phyloP scores from a whole-genome alignment of 306 rosid species.

The Echinosophora koreensis region DNA sequence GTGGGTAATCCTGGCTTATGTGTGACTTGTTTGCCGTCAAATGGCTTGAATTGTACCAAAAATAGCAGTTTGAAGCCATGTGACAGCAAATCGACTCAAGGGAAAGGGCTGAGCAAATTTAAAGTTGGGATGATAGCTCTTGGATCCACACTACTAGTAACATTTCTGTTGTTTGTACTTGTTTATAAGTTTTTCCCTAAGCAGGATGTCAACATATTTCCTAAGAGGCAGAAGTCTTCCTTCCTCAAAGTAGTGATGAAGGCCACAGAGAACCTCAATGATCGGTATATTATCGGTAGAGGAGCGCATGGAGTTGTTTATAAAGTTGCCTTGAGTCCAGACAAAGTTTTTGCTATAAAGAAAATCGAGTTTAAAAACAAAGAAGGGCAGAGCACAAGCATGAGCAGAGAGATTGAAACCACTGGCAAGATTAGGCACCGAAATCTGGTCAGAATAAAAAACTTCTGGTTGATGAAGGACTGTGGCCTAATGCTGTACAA shows the following conservation, averaged over 20 bases:
- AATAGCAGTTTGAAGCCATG: constrained; percentile 49
- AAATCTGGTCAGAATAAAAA: constrained; percentile 58
- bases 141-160: constrained; percentile 45
- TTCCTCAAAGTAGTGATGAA: constrained; percentile 52
- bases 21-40: constrained; percentile 42
- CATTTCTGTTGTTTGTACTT: constrained; percentile 45
- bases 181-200: constrained; percentile 26
- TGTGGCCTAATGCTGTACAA: constrained; percentile 57
- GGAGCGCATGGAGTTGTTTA: constrained; percentile 75
- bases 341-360: constrained; percentile 57
- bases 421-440: constrained; percentile 59
- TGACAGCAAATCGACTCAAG: constrained; percentile 36
- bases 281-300: constrained; percentile 55
- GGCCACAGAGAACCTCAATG: constrained; percentile 57
- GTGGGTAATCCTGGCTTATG: constrained; percentile 58
- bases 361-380: constrained; percentile 52
- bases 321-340: constrained; percentile 51
- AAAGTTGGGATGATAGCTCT: constrained; percentile 53
- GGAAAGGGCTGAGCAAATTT: constrained; percentile 42
- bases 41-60: constrained; percentile 39
- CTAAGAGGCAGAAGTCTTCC: constrained; percentile 42
- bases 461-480: constrained; percentile 55
- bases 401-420: constrained; percentile 61
- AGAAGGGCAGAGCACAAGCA: constrained; percentile 41
- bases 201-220: constrained; percentile 1